Evolutionary conservation across 345 rosid genomes (phyloP).

Genomic region (Salix viminalis): DNA sequence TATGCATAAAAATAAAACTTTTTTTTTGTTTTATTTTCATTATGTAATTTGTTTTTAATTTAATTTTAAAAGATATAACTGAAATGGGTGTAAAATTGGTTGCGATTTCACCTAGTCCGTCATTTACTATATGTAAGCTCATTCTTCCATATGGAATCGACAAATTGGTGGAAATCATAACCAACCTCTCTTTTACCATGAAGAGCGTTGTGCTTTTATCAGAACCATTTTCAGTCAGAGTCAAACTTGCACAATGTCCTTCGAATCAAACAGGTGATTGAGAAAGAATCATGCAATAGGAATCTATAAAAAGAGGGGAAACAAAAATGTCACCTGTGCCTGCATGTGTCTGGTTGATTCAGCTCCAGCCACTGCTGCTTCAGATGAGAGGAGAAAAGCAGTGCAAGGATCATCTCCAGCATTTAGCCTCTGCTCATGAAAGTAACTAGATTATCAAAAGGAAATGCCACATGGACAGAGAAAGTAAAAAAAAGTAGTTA

Average conservation of each 20-base stretch:
- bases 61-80: neutral
- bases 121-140: neutral
- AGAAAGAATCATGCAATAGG: neutral
- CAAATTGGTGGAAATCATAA: neutral
- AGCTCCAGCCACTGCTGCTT: constrained; percentile 82
- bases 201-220: neutral
- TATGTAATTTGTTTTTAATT: neutral
- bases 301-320: neutral
- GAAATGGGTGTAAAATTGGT: neutral
- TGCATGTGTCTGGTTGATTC: constrained; percentile 81
- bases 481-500: neutral
- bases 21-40: too few species aligned
- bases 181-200: neutral
- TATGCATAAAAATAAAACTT: too few species aligned
- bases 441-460: constrained; percentile 8
- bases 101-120: neutral
- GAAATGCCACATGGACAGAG: neutral
- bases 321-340: constrained; percentile 64
- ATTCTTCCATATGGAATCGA: neutral
- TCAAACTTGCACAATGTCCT: neutral
- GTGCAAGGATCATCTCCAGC: constrained; percentile 66
- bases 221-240: neutral
- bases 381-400: constrained; percentile 71
- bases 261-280: neutral
- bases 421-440: constrained; percentile 52